Evolutionary conservation across 176 grass and related monocot genomes (phyloP), one percentile per base, ranked within the genome.

Genomic region (Hyparrhenia diplandra): DNA sequence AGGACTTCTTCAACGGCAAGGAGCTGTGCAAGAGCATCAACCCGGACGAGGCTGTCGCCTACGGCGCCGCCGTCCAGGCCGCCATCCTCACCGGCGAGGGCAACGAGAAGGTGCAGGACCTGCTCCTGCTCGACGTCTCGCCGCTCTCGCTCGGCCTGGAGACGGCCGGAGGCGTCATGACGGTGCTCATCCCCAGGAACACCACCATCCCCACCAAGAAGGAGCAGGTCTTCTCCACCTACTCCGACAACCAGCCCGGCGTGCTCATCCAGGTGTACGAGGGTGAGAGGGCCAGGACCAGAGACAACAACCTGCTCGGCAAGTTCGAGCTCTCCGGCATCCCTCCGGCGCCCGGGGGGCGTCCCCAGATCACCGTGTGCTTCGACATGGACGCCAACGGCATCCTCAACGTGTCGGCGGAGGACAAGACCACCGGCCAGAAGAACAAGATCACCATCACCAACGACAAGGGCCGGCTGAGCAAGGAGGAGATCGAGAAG

Each of bases 1-100:
- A 95, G 80, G 96, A 98, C 35, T 98, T 98, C 82, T 95, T 95
- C 84, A 95, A 98, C 64, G 96, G 96, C 13, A 95, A 98, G 84
- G 92, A 95, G 82, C 90, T 95, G 28, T 98, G 96, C 90, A 93
- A 95, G 96, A 98, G 87, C 76, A 98, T 98, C 86, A 98, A 98
- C 79, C 96, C 96, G 16, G 96, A 98, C n/a, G 96, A 98, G 90
- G 96, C 92, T 10, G 90, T 98, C n/a, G 94, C 94, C 3, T 94
- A 97, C 8, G 94, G 94, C 35, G 94, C 94, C 10, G 94, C 94
- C 12, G 91, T 97, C 14, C 91, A 94, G 86, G 91, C 91, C 25
- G 91, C 94, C 66, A 94, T 97, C 68, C 84, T 97, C 54, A 94
- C 84, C 13, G 94, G 92, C 35, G 94, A 94, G n/a, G 91, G 94